Evolutionary conservation across 331 rosid genomes (phyloP).

Genomic region (Spiraea crenata): DNA sequence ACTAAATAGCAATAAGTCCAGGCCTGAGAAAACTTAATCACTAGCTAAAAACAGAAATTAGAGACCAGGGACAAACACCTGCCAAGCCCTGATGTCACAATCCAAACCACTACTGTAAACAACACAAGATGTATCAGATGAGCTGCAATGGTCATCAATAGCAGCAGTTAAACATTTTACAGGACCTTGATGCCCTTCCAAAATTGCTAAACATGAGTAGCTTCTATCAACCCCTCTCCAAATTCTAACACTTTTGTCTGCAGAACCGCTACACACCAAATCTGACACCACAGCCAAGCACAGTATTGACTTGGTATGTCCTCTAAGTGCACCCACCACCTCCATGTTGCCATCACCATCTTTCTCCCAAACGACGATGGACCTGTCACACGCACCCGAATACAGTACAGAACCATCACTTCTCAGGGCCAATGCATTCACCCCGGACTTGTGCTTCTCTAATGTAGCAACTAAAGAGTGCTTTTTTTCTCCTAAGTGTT

Average conservation of each 20-base stretch:
- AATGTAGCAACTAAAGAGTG: constrained; percentile 44
- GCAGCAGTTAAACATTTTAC: constrained; percentile 66
- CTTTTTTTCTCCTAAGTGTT: constrained; percentile 37
- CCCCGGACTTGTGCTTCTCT: constrained; percentile 77
- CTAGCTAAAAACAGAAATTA: neutral
- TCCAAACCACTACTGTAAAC: constrained; percentile 87
- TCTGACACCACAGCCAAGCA: constrained; percentile 65
- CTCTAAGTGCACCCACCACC: constrained; percentile 68
- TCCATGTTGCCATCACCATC: constrained; percentile 32
- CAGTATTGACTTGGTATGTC: constrained; percentile 67
- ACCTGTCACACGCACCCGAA: constrained; percentile 90
- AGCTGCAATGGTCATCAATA: constrained; percentile 25
- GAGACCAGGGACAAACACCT: constrained; percentile 43
- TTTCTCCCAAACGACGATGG: constrained; percentile 65
- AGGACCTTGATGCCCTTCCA: constrained; percentile 81
- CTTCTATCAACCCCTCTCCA: constrained; percentile 58
- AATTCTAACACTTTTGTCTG: constrained; percentile 67
- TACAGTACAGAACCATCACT: constrained; percentile 55
- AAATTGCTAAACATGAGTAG: constrained; percentile 58
- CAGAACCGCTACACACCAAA: constrained; percentile 80
- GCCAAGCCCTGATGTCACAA: constrained; percentile 74
- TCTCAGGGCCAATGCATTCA: constrained; percentile 75
- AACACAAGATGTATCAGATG: constrained; percentile 32
- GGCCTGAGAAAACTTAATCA: neutral
- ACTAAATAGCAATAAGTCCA: no score